phyloP scores from a whole-genome alignment of 345 rosid species.

The Murraya koenigii region DNA sequence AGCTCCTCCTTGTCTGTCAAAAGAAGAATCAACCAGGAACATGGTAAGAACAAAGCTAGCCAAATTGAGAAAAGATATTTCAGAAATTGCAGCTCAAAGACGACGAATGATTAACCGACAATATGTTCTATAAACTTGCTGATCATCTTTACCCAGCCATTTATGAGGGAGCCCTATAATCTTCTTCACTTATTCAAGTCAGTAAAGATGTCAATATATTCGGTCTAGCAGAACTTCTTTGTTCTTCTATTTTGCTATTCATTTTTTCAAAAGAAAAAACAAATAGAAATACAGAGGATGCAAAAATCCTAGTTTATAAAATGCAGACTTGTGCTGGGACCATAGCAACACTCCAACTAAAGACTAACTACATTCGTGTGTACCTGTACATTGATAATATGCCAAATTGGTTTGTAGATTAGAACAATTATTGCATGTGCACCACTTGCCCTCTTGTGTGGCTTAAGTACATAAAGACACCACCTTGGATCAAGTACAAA shows the following conservation, averaged over 20 bases:
- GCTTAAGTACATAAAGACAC: background rate
- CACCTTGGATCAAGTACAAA: background rate
- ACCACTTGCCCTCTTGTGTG: slow-evolving; percentile 6
- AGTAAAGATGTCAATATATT: background rate
- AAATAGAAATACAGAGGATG: background rate
- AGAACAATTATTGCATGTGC: background rate
- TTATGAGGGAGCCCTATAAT: background rate
- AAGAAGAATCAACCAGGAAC: background rate
- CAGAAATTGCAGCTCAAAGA: background rate
- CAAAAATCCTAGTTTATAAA: background rate
- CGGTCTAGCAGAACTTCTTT: background rate
- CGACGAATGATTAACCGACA: background rate
- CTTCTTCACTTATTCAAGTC: background rate
- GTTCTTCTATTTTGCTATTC: background rate
- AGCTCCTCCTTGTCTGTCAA: slow-evolving; percentile 63
- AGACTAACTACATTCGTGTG: background rate
- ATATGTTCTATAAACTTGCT: background rate
- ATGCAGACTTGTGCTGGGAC: background rate
- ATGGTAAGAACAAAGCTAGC: background rate
- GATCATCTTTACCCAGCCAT: background rate
- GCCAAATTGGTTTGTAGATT: background rate
- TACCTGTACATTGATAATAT: background rate
- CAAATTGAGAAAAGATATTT: background rate
- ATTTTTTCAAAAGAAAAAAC: too few relatives aligned
- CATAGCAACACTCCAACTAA: background rate